Percentiles rank a stretch among this genome's conserved stretches.
phyloP scores from a whole-genome alignment of 2,329 filamentous ascomycete species.

The Macrophomina tecta region DNA sequence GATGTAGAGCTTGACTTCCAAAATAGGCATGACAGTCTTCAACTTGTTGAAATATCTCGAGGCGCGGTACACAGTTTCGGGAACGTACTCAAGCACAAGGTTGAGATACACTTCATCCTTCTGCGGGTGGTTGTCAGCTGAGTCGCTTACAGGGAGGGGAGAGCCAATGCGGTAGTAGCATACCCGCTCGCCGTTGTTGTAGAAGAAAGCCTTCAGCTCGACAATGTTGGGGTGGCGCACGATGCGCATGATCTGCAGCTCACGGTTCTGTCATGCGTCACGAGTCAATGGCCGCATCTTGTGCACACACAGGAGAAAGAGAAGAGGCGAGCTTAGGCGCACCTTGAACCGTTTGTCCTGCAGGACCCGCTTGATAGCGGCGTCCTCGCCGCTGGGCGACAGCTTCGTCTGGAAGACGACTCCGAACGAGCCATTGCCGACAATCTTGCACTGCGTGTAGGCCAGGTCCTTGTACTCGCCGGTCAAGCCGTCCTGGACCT shows the following conservation, averaged over 20 bases:
- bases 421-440: constrained; percentile 97
- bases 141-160: constrained; percentile 23
- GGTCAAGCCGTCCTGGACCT: constrained; percentile 97
- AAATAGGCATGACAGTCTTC: constrained; percentile 99
- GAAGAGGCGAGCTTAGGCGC: constrained; percentile 34
- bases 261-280: constrained; percentile 75
- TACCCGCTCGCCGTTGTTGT: constrained; percentile 98
- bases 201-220: constrained; percentile 98
- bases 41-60: constrained; percentile 99
- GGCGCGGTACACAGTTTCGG: constrained; percentile 96
- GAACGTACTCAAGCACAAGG: constrained; percentile 95
- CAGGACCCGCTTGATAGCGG: constrained; percentile 97
- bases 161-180: constrained; percentile 44
- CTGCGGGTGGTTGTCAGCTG: constrained; percentile 45
- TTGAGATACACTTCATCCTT: constrained; percentile 99
- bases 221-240: constrained; percentile 99
- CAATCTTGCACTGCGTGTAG: constrained; percentile 99
- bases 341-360: constrained; percentile 99
- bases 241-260: constrained; percentile 99
- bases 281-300: constrained; percentile 33
- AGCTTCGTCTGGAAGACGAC: constrained; percentile 99
- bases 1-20: constrained; percentile 99
- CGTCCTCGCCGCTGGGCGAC: constrained; percentile 96
- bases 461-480: constrained; percentile 96
- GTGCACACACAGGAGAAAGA: constrained; percentile 23